A percentile compares a stretch with the other conserved stretches of the same genome.
Evolutionary conservation across 2,329 filamentous ascomycete species (phyloP).

Genomic region (Lojkania enalia): DNA sequence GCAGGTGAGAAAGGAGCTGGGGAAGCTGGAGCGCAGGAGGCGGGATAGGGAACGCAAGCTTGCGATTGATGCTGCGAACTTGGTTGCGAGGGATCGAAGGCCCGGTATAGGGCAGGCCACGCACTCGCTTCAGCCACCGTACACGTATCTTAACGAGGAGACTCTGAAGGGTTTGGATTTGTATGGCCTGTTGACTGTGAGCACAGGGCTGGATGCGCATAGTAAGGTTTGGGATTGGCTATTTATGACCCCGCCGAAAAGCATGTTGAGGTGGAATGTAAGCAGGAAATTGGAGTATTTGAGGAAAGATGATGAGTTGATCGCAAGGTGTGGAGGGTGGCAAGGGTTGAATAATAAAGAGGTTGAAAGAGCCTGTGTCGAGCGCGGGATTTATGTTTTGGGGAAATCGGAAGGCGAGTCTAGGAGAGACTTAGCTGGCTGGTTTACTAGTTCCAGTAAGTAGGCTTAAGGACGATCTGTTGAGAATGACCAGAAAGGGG

Average conservation of each 20-base stretch:
- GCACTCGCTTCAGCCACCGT: not conserved
- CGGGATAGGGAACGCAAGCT: constrained; percentile 22
- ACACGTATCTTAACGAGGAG: constrained; percentile 5
- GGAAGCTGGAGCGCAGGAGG: constrained; percentile 52
- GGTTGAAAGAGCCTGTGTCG: constrained; percentile 69
- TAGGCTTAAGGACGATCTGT: no score
- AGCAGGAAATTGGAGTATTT: constrained; percentile 64
- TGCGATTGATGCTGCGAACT: constrained; percentile 19
- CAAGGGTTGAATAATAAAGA: constrained; percentile 64
- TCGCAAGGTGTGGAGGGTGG: constrained; percentile 66
- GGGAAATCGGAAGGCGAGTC: constrained; percentile 33
- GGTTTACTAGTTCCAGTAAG: no score
- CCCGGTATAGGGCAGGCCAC: constrained; percentile 4
- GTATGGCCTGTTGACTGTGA: constrained; percentile 24
- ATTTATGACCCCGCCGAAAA: constrained; percentile 47
- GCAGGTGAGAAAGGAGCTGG: constrained; percentile 66
- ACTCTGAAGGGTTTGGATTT: constrained; percentile 15
- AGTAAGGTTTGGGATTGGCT: constrained; percentile 44
- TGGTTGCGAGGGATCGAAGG: constrained; percentile 20
- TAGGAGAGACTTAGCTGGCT: constrained; percentile 27
- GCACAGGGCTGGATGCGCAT: constrained; percentile 29
- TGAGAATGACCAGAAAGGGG: no score
- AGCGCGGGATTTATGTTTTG: constrained; percentile 46
- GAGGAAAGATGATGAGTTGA: constrained; percentile 69
- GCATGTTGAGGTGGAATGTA: constrained; percentile 60